phyloP scores from a whole-genome alignment of 768 basidiomycete species.

The Tulasnella sp. region DNA sequence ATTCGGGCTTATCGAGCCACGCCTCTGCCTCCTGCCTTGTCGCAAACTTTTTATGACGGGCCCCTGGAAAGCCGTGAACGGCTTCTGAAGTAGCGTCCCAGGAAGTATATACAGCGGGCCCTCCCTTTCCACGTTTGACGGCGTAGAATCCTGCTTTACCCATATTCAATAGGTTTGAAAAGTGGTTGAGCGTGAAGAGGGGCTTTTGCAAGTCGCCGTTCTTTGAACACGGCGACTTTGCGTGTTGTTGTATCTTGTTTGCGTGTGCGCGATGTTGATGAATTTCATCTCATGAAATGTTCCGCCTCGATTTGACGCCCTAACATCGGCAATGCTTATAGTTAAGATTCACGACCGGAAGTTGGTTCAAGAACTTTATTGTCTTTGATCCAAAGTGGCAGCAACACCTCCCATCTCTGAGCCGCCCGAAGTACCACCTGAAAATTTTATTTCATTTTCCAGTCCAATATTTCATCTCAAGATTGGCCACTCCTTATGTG shows the following conservation, averaged over 20 bases:
- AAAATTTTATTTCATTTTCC: no score
- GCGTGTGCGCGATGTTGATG: no score
- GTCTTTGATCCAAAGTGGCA: no score
- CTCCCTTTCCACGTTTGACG: neutral
- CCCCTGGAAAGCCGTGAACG: constrained; percentile 8
- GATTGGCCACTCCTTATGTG: no score
- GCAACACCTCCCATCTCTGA: no score
- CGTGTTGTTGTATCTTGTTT: neutral
- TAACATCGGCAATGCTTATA: no score
- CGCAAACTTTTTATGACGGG: constrained; percentile 9
- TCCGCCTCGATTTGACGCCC: no score
- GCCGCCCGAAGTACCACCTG: no score
- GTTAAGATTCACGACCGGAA: no score
- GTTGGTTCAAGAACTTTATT: no score
- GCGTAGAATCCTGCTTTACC: neutral
- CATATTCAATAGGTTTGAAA: neutral
- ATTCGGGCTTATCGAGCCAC: neutral
- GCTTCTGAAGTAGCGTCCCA: constrained; percentile 1
- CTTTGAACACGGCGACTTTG: neutral
- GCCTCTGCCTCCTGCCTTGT: constrained; percentile 1
- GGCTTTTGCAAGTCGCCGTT: neutral
- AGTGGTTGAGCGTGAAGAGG: neutral
- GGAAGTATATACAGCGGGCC: constrained; percentile 11
- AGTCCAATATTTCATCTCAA: no score
- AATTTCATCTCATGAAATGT: no score